Evolutionary conservation across 768 basidiomycete genomes (phyloP).

Genomic region (Suillus fuscotomentosus): DNA sequence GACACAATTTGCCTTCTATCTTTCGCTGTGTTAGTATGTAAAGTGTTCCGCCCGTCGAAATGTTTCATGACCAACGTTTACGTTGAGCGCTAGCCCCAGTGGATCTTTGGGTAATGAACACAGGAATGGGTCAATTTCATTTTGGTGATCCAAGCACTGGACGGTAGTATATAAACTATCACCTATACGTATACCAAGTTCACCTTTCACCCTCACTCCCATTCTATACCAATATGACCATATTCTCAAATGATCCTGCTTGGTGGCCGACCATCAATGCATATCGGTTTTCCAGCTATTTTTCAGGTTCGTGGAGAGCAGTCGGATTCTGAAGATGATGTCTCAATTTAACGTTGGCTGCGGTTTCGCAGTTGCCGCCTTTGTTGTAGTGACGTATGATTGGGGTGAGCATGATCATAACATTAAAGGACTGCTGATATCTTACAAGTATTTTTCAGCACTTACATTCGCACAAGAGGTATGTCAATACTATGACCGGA

Average conservation of each 20-base stretch:
- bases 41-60: not conserved
- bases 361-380: not conserved
- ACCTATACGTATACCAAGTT: not conserved
- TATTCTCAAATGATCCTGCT: not conserved
- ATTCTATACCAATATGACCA: not conserved
- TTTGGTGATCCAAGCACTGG: too few species aligned
- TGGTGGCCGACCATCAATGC: not conserved
- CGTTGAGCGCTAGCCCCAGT: not conserved
- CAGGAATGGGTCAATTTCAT: not conserved
- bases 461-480: not conserved
- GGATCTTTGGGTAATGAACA: not conserved
- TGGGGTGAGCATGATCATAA: not conserved
- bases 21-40: not conserved
- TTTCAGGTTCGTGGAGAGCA: not conserved
- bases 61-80: not conserved
- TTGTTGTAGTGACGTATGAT: not conserved
- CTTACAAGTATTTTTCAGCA: not conserved
- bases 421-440: not conserved
- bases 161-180: too few species aligned
- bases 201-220: not conserved
- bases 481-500: not conserved
- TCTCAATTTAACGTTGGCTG: not conserved
- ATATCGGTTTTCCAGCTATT: not conserved
- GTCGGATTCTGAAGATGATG: not conserved
- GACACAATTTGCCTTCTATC: not conserved